phyloP scores from a whole-genome alignment of 1,284 basidiomycete genomes.

The Abortiporus biennis region DNA sequence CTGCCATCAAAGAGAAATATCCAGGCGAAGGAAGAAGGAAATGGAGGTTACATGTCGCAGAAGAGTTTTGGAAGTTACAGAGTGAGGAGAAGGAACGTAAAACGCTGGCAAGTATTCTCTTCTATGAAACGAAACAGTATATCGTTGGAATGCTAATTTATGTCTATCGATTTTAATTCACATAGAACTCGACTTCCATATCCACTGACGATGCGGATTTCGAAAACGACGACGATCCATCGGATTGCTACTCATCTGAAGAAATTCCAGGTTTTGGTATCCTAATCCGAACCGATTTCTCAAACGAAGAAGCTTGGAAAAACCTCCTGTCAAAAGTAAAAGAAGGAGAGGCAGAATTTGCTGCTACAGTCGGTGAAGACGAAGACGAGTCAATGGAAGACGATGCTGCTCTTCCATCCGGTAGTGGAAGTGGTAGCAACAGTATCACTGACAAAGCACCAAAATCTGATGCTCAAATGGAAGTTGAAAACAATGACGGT shows the following conservation, averaged over 20 bases:
- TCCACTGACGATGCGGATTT: neutral
- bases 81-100: slow-evolving; percentile 19
- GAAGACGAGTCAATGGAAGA: slow-evolving; percentile 15
- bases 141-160: too few relatives aligned
- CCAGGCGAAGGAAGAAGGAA: slow-evolving; percentile 35
- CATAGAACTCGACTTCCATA: neutral
- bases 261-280: slow-evolving; percentile 40
- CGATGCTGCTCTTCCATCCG: slow-evolving; percentile 3
- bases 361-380: slow-evolving; percentile 15
- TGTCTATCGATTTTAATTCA: slow-evolving; percentile 5
- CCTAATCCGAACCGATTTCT: slow-evolving; percentile 63
- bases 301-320: slow-evolving; percentile 59
- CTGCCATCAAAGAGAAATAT: slow-evolving; percentile 24
- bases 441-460: slow-evolving; percentile 14
- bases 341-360: slow-evolving; percentile 45
- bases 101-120: slow-evolving; percentile 11
- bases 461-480: slow-evolving; percentile 25
- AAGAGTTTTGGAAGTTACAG: slow-evolving; percentile 32
- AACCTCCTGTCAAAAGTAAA: slow-evolving; percentile 43
- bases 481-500: neutral
- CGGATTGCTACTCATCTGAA: slow-evolving; percentile 29
- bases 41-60: slow-evolving; percentile 31
- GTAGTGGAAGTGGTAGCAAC: neutral
- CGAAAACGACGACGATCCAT: slow-evolving; percentile 42
- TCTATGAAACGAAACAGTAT: too few relatives aligned